Evolutionary conservation across 106 monocot species (phyloP).

Genomic region (Acorus calamus): DNA sequence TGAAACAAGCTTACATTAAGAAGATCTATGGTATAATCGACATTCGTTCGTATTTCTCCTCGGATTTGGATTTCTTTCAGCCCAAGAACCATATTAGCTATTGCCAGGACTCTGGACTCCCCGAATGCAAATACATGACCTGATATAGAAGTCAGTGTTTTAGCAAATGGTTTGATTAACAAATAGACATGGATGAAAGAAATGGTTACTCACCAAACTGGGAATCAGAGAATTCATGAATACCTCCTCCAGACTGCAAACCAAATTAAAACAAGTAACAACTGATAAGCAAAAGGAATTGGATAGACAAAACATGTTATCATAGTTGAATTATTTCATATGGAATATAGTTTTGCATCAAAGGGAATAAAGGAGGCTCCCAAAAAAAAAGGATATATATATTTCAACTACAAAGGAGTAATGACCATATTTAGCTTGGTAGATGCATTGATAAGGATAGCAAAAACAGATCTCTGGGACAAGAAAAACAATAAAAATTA

Average conservation of each 20-base stretch:
- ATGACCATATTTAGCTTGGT: no score
- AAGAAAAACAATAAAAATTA: no score
- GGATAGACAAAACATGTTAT: no score
- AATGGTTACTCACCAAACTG: constrained; percentile 71
- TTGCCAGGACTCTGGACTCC: constrained; percentile 85
- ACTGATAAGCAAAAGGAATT: not conserved
- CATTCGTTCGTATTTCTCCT: constrained; percentile 96
- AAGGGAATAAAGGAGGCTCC: no score
- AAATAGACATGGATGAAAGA: not conserved
- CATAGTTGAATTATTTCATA: no score
- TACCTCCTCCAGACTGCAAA: constrained; percentile 94
- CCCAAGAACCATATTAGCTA: constrained; percentile 98
- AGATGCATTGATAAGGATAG: no score
- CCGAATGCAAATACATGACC: constrained; percentile 99
- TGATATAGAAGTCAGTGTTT: constrained; percentile 11
- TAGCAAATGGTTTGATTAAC: not conserved
- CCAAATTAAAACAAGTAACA: constrained; percentile 3
- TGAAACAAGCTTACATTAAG: constrained; percentile 55
- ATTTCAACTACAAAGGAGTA: no score
- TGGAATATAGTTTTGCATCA: no score
- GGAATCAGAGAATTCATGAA: constrained; percentile 99
- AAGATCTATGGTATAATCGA: constrained; percentile 95
- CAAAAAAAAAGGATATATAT: no score
- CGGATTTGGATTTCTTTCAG: constrained; percentile 95
- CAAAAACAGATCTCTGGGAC: no score